phyloP scores from a whole-genome alignment of 176 grass and related monocot genomes.

The Chrysopogon serrulatus region DNA sequence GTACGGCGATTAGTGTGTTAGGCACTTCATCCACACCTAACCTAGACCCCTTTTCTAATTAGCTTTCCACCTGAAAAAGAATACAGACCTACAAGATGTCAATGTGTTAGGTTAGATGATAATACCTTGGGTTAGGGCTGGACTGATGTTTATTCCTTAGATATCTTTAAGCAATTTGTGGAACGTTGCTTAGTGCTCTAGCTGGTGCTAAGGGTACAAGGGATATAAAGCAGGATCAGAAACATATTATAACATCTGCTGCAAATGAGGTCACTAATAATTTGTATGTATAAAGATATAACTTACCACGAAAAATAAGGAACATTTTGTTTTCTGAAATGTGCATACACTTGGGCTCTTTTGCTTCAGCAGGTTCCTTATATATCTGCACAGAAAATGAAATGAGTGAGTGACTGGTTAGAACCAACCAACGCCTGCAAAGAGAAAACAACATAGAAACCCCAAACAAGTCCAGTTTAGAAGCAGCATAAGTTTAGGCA shows the following conservation, averaged over 20 bases:
- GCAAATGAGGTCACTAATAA: conserved; percentile 1
- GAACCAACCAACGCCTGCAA: not conserved
- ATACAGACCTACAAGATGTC: not conserved
- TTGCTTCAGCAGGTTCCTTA: conserved; percentile 3
- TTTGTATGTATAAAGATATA: not conserved
- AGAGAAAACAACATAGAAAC: not conserved
- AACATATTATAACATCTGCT: conserved; percentile 16
- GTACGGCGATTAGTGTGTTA: conserved; percentile 23
- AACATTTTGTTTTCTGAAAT: conserved; percentile 19
- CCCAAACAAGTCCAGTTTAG: conserved; percentile 14
- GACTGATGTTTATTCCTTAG: conserved; percentile 11
- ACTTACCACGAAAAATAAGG: not conserved
- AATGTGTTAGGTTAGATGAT: conserved; percentile 27
- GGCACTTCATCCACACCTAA: conserved; percentile 43
- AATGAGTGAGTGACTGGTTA: not conserved
- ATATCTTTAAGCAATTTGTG: conserved; percentile 26
- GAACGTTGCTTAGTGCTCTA: conserved; percentile 38
- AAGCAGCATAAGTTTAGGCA: not conserved
- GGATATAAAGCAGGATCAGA: conserved; percentile 24
- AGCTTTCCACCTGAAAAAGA: conserved; percentile 32
- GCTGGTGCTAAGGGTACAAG: conserved; percentile 24
- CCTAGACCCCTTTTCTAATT: conserved; percentile 39
- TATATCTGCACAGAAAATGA: conserved; percentile 17
- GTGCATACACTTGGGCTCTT: not conserved
- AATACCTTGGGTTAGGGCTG: conserved; percentile 17